These are phyloP conservation scores for Paramecium tetraurelia DNA, from an alignment of 73 alveolate genomes.

Conservation along the genomic window DNA sequence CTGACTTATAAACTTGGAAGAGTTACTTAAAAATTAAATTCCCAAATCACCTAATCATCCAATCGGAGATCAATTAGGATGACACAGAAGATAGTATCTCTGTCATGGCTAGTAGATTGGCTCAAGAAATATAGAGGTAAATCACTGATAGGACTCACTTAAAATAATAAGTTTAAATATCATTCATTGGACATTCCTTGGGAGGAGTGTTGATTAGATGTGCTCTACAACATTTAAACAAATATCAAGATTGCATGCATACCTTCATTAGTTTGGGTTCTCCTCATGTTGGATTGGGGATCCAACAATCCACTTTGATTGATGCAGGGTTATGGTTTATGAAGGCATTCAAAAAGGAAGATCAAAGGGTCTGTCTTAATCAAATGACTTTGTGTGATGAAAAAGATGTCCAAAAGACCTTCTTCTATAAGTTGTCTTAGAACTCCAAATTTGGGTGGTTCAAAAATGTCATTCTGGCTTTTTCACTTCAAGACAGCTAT, in stretches of 20 bases:
- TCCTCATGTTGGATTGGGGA: conserved; percentile 91
- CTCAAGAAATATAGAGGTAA: not conserved
- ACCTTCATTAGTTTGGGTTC: conserved; percentile 85
- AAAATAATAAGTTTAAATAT: conserved; percentile 45
- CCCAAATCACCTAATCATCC: conserved; percentile 13
- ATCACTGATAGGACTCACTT: not conserved
- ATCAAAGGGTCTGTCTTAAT: not conserved
- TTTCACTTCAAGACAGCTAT: conserved; percentile 1
- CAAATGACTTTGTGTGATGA: conserved; percentile 39
- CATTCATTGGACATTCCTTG: conserved; percentile 92
- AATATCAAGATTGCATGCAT: conserved; percentile 82
- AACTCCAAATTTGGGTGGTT: not conserved
- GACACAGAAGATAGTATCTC: not conserved
- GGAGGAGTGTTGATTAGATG: conserved; percentile 94
- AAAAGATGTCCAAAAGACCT: not conserved
- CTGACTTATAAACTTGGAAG: conserved; percentile 10
- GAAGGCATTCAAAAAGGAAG: conserved; percentile 83
- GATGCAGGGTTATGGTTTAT: conserved; percentile 96
- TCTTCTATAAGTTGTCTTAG: not conserved
- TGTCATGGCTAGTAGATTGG: not conserved
- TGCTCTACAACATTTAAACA: conserved; percentile 77
- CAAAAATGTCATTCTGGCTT: not conserved
- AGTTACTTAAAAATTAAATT: not conserved
- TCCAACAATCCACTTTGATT: conserved; percentile 78
- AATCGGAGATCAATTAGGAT: not conserved